phyloP scores from a whole-genome alignment of 176 grass and related monocot genomes.

The Oryza glaberrima region DNA sequence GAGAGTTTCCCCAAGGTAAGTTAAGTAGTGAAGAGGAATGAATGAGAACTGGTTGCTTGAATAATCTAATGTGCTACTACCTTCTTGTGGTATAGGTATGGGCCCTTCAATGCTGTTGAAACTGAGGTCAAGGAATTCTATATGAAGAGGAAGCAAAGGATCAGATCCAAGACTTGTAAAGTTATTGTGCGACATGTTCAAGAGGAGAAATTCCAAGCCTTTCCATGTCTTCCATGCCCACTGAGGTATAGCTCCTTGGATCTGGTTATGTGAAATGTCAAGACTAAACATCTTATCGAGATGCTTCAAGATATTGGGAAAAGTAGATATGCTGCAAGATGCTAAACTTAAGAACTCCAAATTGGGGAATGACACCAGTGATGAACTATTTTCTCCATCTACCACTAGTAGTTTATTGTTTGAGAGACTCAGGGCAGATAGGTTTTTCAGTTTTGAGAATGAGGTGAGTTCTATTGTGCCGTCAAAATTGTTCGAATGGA shows the following conservation, averaged over 20 bases:
- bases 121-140: neutral
- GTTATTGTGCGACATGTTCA: constrained; percentile 66
- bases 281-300: neutral
- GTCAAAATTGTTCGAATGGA: neutral
- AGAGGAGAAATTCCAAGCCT: fast-evolving
- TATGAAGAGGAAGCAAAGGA: neutral
- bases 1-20: neutral
- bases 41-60: constrained; percentile 45
- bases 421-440: neutral
- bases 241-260: constrained; percentile 43
- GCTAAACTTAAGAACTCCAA: neutral
- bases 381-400: neutral
- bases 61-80: constrained; percentile 12
- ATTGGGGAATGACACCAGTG: neutral
- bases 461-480: neutral
- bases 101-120: constrained; percentile 36
- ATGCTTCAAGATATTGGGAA: constrained; percentile 47
- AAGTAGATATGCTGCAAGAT: constrained; percentile 48
- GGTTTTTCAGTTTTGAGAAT: neutral
- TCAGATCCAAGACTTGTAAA: constrained; percentile 42
- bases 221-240: constrained; percentile 56
- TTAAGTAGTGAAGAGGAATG: constrained; percentile 33
- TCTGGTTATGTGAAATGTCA: constrained; percentile 74
- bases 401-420: neutral
- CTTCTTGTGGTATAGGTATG: constrained; percentile 10